Conservation (phyloP, 768 basidiomycete species). For the Auricularia sp. region DNA sequence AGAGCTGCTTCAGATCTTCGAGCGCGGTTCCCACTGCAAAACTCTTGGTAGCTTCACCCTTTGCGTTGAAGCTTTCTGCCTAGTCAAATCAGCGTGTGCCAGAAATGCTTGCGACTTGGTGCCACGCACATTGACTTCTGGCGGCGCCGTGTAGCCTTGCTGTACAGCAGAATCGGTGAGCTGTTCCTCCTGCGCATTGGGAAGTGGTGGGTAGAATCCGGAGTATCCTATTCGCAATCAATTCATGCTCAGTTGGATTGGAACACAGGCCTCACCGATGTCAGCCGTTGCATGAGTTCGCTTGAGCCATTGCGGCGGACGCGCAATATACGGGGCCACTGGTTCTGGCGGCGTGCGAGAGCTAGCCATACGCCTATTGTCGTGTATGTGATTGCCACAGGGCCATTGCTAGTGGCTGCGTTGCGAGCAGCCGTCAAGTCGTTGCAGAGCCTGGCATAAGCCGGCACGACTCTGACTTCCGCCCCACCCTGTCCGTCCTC, state of each 20-base stretch:
- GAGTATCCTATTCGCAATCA: conserved; percentile 43
- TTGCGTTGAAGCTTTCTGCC: too few species aligned
- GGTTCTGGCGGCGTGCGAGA: neutral
- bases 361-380: neutral
- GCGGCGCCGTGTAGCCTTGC: conserved; percentile 46
- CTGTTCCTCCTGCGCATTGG: conserved; percentile 65
- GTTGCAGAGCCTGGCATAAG: too few species aligned
- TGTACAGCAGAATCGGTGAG: conserved; percentile 55
- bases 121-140: conserved; percentile 47
- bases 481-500: too few species aligned
- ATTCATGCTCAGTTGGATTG: neutral
- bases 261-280: conserved; percentile 37
- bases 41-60: too few species aligned
- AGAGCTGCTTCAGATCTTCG: too few species aligned
- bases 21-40: too few species aligned
- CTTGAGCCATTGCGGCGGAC: conserved; percentile 65
- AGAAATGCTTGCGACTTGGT: too few species aligned
- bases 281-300: conserved; percentile 56
- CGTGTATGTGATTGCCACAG: too few species aligned
- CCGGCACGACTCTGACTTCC: too few species aligned
- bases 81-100: too few species aligned
- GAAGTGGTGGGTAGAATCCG: conserved; percentile 66
- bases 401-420: too few species aligned
- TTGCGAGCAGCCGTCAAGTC: too few species aligned
- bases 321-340: neutral